Base-by-base conservation (phyloP, 78 protist genomes). In the Tieghemostelium lacteum region DNA sequence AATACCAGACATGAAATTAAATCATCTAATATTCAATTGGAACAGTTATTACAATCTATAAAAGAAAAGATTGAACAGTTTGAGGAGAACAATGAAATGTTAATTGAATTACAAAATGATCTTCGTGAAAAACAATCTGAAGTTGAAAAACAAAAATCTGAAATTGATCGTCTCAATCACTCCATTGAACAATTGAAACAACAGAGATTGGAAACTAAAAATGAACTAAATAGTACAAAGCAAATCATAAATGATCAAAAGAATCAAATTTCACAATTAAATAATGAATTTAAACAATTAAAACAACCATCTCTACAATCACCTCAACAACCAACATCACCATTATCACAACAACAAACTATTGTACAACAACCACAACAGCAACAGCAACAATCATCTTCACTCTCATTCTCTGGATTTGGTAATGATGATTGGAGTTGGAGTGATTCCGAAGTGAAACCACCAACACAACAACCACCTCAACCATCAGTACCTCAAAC, bases 21-120 rank as follows among this genome's bases (percentile, higher is more conserved):
- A 60, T 55, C 78, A 16, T 16, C 22, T 20, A 83, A 83, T 34
- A n/a, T 62, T 22, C 91, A 83, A 31, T 69, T 83, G 70, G 91
- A 83, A 26, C 91, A 83, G 24, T 16, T 54, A 2, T 26, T 28
- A 40, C 34, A 61, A 28, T 24, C 69, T 0, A 7, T 60, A 7
- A 36, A 31, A 3, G 91, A 83, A 37, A 83, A 83, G 37, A 64
- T 60, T 2, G 91, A 66, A 31, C 75, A 67, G 1, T 83, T 29
- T 58, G 91, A 83, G 8, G 91, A 83, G 7, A 63, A 83, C 28
- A 66, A 45, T 33, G 91, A 83, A 49, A 28, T 34, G 2, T 61
- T 83, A 0, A 2, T 4, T 3, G 8, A 19, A 1, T 64, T 83
- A 2, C 57, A 69, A 20, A 45, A 39, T 29, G 91, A 83, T 60